phyloP scores from a whole-genome alignment of 179 eudicot species.

The Spergularia azorica region DNA sequence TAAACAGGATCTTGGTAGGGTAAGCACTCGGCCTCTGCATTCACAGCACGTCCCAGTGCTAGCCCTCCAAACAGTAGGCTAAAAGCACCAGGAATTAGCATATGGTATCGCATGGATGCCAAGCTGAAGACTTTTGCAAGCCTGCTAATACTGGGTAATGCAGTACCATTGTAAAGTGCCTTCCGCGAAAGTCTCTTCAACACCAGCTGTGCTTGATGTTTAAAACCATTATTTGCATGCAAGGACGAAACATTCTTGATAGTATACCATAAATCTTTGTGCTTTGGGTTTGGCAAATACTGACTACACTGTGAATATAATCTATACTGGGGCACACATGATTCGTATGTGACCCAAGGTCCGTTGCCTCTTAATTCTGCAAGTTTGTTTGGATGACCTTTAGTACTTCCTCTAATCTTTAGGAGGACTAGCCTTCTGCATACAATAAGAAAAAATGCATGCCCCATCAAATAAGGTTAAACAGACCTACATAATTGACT shows the following conservation, averaged over 20 bases:
- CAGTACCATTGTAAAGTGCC: constrained; percentile 33
- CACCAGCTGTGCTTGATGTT: constrained; percentile 54
- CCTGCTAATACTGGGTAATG: constrained; percentile 42
- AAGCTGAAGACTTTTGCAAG: constrained; percentile 75
- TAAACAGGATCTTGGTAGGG: constrained; percentile 41
- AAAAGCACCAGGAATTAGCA: constrained; percentile 64
- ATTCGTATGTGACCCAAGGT: constrained; percentile 11
- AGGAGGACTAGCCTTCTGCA: constrained; percentile 28
- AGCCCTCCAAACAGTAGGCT: constrained; percentile 56
- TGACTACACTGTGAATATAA: constrained; percentile 17
- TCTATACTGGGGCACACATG: constrained; percentile 11
- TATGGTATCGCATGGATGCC: constrained; percentile 61
- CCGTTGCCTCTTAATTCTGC: constrained; percentile 22
- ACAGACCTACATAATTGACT: no score
- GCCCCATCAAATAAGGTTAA: not conserved
- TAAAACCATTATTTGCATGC: constrained; percentile 39
- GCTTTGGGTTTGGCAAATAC: constrained; percentile 9
- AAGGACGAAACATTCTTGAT: constrained; percentile 22
- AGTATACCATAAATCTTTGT: constrained; percentile 21
- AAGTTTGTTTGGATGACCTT: constrained; percentile 21
- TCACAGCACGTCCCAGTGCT: constrained; percentile 47
- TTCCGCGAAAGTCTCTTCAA: constrained; percentile 50
- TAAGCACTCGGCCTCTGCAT: constrained; percentile 46
- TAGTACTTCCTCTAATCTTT: constrained; percentile 24
- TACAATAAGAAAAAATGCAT: constrained; percentile 6